A percentile compares a stretch with the other conserved stretches of the same genome.
Evolutionary conservation across 2,329 filamentous ascomycete genomes (phyloP).

Genomic region (Gnomoniopsis sp.): DNA sequence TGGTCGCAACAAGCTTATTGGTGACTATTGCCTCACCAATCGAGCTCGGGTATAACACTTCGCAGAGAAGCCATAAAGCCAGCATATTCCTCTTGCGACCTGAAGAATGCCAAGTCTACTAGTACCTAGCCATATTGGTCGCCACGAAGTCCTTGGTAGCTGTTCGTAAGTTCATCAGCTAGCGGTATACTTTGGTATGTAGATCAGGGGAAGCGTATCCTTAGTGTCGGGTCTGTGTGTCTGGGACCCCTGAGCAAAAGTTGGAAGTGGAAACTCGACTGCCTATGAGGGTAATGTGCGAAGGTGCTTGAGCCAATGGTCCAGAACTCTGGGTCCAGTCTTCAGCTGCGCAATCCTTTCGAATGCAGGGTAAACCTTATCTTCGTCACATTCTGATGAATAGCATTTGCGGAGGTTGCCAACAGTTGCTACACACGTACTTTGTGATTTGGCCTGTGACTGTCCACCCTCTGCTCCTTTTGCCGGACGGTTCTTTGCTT

Average conservation of each 20-base stretch:
- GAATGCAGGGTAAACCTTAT: not conserved
- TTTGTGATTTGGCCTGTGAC: not conserved
- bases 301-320: not conserved
- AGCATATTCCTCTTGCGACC: too few relatives aligned
- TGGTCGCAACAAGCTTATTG: too few relatives aligned
- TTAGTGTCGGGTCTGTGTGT: too few relatives aligned
- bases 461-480: not conserved
- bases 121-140: too few relatives aligned
- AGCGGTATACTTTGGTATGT: not conserved
- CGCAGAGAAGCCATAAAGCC: too few relatives aligned
- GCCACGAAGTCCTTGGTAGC: too few relatives aligned
- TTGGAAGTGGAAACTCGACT: not conserved
- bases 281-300: not conserved
- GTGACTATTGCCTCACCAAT: too few relatives aligned
- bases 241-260: not conserved
- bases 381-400: not conserved
- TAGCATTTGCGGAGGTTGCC: not conserved
- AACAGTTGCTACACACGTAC: not conserved
- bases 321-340: too few relatives aligned
- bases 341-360: not conserved
- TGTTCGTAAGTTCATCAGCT: too few relatives aligned
- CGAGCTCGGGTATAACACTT: too few relatives aligned
- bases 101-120: too few relatives aligned
- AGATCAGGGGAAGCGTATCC: not conserved
- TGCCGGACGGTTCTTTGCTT: too few relatives aligned